Base-by-base conservation (phyloP, 2,329 filamentous ascomycete species). In the Alternaria panax region DNA sequence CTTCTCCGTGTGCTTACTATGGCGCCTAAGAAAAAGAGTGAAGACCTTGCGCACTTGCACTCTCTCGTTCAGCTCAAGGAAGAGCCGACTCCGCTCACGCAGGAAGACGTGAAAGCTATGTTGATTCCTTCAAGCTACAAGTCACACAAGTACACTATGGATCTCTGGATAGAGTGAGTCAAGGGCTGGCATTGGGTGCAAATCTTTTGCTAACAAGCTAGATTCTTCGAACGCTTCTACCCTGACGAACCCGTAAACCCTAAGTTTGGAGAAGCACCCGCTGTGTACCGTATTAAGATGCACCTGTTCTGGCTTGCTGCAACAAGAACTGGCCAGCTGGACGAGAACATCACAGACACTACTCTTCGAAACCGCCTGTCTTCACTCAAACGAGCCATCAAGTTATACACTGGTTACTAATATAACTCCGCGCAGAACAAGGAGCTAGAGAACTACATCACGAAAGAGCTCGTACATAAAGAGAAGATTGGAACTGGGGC, bases 371-470 rank as follows among this genome's bases (percentile, higher is more conserved):
- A 63, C 25, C 47, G 54, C 22, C 36, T 65, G 2, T n/a, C n/a
- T 2, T 22, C 30, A 16, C 54, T 65, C 2, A 65, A 65, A 54
- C 30, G 51, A 27, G 47, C 38, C 11, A 52, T 65, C n/a, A 63
- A 59, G 38, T n/a, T 59, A 7, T 36, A 46, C 20, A 65, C 59
- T 20, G 20, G 40, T 5, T 38, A 40, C 32, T 16, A 58, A 12
- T 65, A 62, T 56, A 58, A 27, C 20, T 14, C n/a, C 16, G 22
- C 43, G 18, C 14, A 63, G 22, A 62, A 60, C 18, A 18, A 46
- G 12, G 40, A 58, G 16, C 24, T 59, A 7, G 27, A 55, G 9
- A 46, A 27, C 4, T 57, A 16, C 20, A 51, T 58, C n/a, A 24
- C 47, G 20, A 38, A 45, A 36, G 47, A 55, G 0, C 50, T 64